Evolutionary conservation across 768 basidiomycete species (phyloP).

Genomic region (Phylloporus arenicola): DNA sequence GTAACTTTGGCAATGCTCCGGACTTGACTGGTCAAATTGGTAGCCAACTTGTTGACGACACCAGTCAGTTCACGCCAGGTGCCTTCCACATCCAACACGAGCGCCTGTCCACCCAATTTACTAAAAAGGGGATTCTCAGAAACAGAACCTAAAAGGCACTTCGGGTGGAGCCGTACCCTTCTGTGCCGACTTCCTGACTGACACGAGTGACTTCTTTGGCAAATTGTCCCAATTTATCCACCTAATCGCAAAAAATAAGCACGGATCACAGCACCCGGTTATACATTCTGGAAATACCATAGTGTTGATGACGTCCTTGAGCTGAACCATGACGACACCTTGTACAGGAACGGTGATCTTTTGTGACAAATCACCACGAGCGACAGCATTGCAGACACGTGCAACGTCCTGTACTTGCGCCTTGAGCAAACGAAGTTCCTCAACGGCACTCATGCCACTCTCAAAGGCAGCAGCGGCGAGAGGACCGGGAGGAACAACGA

Average conservation of each 20-base stretch:
- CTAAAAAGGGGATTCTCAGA: conserved; percentile 26
- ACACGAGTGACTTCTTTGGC: conserved; percentile 89
- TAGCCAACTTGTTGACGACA: conserved; percentile 76
- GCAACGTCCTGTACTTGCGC: conserved; percentile 82
- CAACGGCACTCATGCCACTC: conserved; percentile 61
- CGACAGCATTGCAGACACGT: conserved; percentile 76
- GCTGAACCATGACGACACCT: conserved; percentile 73
- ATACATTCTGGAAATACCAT: conserved; percentile 38
- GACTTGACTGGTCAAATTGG: conserved; percentile 63
- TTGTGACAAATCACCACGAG: conserved; percentile 67
- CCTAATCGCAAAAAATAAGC: conserved; percentile 32
- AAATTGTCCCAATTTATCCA: conserved; percentile 76
- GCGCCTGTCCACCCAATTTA: conserved; percentile 81
- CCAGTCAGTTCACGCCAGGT: conserved; percentile 84
- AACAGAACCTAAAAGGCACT: conserved; percentile 10
- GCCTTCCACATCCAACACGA: conserved; percentile 84
- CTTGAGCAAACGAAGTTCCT: conserved; percentile 74
- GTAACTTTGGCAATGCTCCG: conserved; percentile 58
- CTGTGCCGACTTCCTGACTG: conserved; percentile 78
- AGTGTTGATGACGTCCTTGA: conserved; percentile 73
- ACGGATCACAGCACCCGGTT: conserved; percentile 1
- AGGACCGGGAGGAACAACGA: conserved; percentile 53
- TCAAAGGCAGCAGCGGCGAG: conserved; percentile 52
- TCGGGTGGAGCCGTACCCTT: conserved; percentile 44
- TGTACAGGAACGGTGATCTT: conserved; percentile 78